Conservation (phyloP, 805 yeast genomes). For the Ogataea nakhonphanomensis region DNA sequence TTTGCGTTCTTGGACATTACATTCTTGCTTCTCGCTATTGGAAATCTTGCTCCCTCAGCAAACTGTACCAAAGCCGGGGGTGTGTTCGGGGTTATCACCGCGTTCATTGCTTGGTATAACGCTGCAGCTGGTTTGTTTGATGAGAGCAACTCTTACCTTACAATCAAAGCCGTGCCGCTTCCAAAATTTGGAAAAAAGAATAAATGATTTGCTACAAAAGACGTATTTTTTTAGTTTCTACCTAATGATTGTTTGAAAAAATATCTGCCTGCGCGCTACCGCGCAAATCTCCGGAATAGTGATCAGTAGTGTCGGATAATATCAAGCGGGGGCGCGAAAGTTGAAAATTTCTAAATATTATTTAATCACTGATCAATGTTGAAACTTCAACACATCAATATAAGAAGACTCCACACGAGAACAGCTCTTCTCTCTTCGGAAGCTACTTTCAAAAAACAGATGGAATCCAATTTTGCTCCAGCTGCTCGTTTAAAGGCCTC, state of each 20-base stretch:
- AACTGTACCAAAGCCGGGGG: slow-evolving; percentile 54
- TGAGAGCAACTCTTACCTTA: slow-evolving; percentile 58
- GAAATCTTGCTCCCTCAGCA: slow-evolving; percentile 44
- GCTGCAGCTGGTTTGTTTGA: slow-evolving; percentile 70
- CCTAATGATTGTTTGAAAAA: neutral
- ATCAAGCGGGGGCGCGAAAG: neutral
- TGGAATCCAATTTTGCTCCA: slow-evolving; percentile 26
- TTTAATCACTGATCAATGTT: slow-evolving; percentile 2
- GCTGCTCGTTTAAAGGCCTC: slow-evolving; percentile 35
- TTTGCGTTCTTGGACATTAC: slow-evolving; percentile 53
- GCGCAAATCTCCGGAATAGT: slow-evolving; percentile 8
- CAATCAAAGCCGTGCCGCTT: slow-evolving; percentile 31
- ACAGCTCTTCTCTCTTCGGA: slow-evolving; percentile 2
- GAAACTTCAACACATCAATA: neutral
- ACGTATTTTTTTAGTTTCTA: neutral
- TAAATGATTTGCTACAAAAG: neutral
- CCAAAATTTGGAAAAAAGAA: slow-evolving; percentile 28
- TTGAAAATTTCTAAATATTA: neutral
- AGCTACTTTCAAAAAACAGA: slow-evolving; percentile 7
- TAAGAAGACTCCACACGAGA: slow-evolving; percentile 2
- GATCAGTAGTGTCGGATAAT: neutral
- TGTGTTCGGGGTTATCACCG: slow-evolving; percentile 56
- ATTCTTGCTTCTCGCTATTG: slow-evolving; percentile 49
- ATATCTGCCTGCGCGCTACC: slow-evolving; percentile 2
- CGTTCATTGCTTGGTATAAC: slow-evolving; percentile 65